Evolutionary conservation across 768 basidiomycete genomes (phyloP), one percentile per base, ranked within the genome.

Genomic region (Zangia roseola): DNA sequence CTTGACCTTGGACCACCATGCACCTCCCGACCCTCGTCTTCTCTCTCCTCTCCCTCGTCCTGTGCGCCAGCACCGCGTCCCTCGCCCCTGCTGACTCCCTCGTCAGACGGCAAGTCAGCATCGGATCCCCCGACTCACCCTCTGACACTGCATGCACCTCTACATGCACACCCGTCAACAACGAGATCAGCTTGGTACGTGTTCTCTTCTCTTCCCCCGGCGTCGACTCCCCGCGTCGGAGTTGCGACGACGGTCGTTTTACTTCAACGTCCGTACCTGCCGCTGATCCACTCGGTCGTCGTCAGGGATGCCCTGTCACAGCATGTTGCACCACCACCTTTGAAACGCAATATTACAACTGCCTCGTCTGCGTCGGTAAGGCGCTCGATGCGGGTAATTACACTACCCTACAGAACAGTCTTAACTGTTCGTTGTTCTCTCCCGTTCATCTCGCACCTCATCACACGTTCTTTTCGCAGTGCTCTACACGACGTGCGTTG

Each of bases 301-400:
- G 10, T 10, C 21, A 69, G 65, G 65, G 60, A 47, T 69, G 64
- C 19, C 65, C 65, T 5, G 35, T 49, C 36, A 57, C 57, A 1
- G 49, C 54, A 19, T 80, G 78, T 47, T 80, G 78, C 56, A 63
- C 70, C 6, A 47, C 61, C 10, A 54, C 50, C 6, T 80, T 77
- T 47, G 69, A 74, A 49, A 63, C 55, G 0, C 45, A 52, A 5
- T 77, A 73, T 55, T 76, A 68, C 60, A 60, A 70, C 39, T 80
- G 78, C 50, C 60, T 76, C 52, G 30, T 59, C 4, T 80, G 78
- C 47, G 58, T 72, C 21, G 73, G 67, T 10, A 23, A 45, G 2
- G 61, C 65, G 2, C 20, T 60, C 28, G 47, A 68, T 37, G 43
- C 55, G 5, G 46, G 37, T 17, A 65, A 71, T 48, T 76, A 54